Base-by-base conservation (phyloP, 495 filamentous ascomycete genomes). In the Podospora conica region DNA sequence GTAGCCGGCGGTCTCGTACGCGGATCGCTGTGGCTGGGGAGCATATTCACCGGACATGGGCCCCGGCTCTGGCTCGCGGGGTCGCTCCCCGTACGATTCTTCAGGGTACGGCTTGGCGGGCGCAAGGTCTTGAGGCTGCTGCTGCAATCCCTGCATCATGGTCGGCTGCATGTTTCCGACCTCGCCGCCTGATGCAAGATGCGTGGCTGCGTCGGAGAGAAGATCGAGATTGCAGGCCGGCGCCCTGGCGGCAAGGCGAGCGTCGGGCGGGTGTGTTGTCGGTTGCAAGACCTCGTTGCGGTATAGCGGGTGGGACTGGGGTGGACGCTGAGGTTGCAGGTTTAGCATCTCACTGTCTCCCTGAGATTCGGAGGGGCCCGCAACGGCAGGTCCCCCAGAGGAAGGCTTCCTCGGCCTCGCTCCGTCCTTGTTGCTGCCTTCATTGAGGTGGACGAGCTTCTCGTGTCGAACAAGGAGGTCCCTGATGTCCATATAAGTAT, bases 391-490 rank as follows among this genome's bases (percentile, higher is more conserved):
- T 57, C 76, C 73, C 18, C 70, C 79, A n/a, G 76, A 76, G 12
- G 81, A 83, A 22, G 73, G 73, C 66, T 83, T 83, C 60, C 81
- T 75, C 24, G 78, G 77, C 69, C 79, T 73, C 70, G 65, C 71
- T 58, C 77, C 77, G 71, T 82, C 80, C 64, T 82, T 83, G 67
- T 75, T 78, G 62, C 73, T 77, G 59, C 78, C 80, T 71, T 89
- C 86, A 71, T 85, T 85, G 69, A 87, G 84, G 76, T 90, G 88
- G 69, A 89, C 87, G 77, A 90, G 82, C 77, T 87, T 88, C 76
- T 89, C 85, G 81, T 90, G 88, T 71, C 88, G 86, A 72, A 88
- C 86, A 72, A 90, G 82, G 55, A 89, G 82, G 75, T 90, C 87
- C 73, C 88, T 89, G 76, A 85, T 83, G 78, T 81, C 77, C 80